Evolutionary conservation across 208 protist species (phyloP).

Genomic region (Leptomonas pyrrhocoris): DNA sequence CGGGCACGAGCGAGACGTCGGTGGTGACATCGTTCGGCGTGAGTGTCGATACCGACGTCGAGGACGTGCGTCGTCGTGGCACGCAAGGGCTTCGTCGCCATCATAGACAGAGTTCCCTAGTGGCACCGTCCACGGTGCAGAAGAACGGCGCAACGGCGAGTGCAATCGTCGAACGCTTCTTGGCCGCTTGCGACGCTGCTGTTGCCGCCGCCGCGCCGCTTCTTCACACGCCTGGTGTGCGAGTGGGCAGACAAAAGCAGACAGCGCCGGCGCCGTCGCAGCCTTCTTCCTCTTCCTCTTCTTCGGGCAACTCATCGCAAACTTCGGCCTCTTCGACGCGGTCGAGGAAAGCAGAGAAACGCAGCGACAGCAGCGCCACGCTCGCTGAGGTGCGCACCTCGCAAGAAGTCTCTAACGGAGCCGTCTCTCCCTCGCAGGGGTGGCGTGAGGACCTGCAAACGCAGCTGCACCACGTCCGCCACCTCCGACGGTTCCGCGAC

Average conservation of each 20-base stretch:
- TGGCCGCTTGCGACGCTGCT: conserved; percentile 11
- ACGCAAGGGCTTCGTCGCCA: no score
- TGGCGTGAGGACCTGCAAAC: conserved; percentile 20
- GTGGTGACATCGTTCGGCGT: neutral
- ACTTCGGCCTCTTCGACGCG: no score
- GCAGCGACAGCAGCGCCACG: neutral
- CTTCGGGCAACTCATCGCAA: neutral
- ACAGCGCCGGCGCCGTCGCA: no score
- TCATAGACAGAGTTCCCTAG: no score
- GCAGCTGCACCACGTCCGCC: conserved; percentile 61
- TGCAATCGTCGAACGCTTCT: conserved; percentile 2
- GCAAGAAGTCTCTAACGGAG: neutral
- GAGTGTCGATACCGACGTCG: neutral
- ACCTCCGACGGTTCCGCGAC: conserved; percentile 61
- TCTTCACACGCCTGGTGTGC: conserved; percentile 2
- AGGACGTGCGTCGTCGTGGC: no score
- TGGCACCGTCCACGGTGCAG: no score
- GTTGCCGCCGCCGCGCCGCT: conserved; percentile 2
- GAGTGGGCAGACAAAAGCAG: neutral
- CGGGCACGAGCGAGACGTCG: neutral
- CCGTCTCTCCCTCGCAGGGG: neutral
- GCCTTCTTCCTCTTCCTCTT: neutral
- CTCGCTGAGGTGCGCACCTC: neutral
- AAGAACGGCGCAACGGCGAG: neutral
- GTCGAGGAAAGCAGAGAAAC: no score